Base-by-base conservation (phyloP, 306 rosid species). In the Rubus idaeus region DNA sequence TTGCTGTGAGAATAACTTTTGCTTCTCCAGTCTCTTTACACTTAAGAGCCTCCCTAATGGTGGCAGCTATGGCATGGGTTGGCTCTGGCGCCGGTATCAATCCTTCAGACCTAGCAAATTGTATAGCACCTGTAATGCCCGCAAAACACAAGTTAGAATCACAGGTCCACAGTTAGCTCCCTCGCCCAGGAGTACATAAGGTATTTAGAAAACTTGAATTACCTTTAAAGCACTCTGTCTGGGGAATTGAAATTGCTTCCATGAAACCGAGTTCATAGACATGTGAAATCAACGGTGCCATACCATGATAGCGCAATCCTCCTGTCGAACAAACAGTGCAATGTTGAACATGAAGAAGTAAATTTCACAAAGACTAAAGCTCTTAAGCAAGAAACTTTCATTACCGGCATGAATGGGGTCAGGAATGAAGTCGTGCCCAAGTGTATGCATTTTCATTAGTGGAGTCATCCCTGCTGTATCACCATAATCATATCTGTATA, bases 391-490 rank as follows among this genome's bases (percentile, higher is more conserved):
- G 46, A 49, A 79, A 20, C 6, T 37, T 11, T 47, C 9, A 39
- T 83, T 91, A 93, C 98, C 98, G 7, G 98, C 91, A 74, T 94
- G 98, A 75, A 94, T 92, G 49, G 98, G 98, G 81, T 94, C 98
- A 0, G 98, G 98, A 81, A 94, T 80, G 73, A 94, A 94, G 84
- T 92, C 68, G 11, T 94, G 98, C 1, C 98, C 98, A 74, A 94
- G 94, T 3, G 97, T 94, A 74, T 92, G 98, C 98, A 92, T 92
- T 86, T 94, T 94, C 98, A 94, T 92, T 82, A 94, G 81, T 6
- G 98, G 98, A 74, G 98, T 94, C 93, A 94, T 21, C 86, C 97
- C 95, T 4, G 96, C 97, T 20, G 90, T 90, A 62, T 94, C 98
- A 61, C 97, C 97, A 81, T 76, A 92, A 85, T 94, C 98, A 73